Evolutionary conservation across 176 grass and related monocot genomes (phyloP), one percentile per base, ranked within the genome.

Genomic region (Themeda triandra): DNA sequence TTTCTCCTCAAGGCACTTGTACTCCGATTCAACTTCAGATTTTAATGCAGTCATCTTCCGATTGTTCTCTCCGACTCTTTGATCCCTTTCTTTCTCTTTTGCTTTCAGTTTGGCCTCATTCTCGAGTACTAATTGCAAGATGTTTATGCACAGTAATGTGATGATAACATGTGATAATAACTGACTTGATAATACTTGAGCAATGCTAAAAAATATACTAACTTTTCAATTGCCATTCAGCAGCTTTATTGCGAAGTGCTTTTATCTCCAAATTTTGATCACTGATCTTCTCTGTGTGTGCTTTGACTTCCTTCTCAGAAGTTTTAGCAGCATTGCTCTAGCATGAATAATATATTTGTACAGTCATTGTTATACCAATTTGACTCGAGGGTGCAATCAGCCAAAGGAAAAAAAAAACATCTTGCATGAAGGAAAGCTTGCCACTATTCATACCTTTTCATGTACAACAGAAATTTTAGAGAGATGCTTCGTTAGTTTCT

Each of bases 301-400:
- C 74, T 83, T 98, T 98, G 17, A 92, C 83, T 78, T 93, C 91
- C 86, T 93, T 98, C 86, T 98, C 96, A 41, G 88, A n/a, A 68
- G 73, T 66, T 93, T 92, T 98, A 73, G 86, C 80, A 66, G 91
- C 82, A 74, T 79, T 59, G 48, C 89, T 79, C 96, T 98, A 85
- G 29, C 56, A 83, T 58, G 18, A 46, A 86, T 2, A 69, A 84
- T 28, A 79, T 42, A 51, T 90, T 59, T 73, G 4, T 69, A 32
- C 24, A 51, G 25, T 35, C 40, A 82, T 72, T 23, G 13, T 65
- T 82, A 70, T 29, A 82, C 6, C 31, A 78, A 54, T 90, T 13
- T 24, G 42, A 62, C 10, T 63, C 13, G 56, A 70, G 24, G 27
- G 10, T 66, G 78, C 41, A 66, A 67, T 67, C 28, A 15, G 18